Conservation (phyloP, 306 rosid species). For the Vigna unguiculata region DNA sequence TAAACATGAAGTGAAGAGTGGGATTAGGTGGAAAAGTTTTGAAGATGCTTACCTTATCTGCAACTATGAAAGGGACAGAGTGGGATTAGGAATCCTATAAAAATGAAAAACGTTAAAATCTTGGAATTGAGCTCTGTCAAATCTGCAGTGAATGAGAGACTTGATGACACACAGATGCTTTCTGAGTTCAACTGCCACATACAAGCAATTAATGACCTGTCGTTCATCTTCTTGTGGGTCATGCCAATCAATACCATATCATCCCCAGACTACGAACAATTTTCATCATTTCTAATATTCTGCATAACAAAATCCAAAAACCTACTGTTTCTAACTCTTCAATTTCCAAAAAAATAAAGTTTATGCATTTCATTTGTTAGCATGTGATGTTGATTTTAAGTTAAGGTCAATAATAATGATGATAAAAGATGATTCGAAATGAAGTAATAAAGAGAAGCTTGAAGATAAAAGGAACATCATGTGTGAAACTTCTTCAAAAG, state of each 20-base stretch:
- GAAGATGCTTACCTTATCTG: slow-evolving; percentile 46
- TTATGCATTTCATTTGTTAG: background rate
- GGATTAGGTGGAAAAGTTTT: slow-evolving; percentile 48
- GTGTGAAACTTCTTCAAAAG: background rate
- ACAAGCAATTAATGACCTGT: slow-evolving; percentile 26
- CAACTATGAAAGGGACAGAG: slow-evolving; percentile 41
- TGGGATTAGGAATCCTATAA: slow-evolving; percentile 48
- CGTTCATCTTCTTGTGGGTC: background rate
- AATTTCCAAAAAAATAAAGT: too few relatives aligned
- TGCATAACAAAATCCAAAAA: too few relatives aligned
- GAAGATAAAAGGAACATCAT: background rate
- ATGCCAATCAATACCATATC: background rate
- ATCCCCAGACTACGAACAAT: too few relatives aligned
- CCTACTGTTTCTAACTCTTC: too few relatives aligned
- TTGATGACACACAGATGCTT: background rate
- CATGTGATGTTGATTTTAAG: background rate
- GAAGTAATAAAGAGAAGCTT: background rate
- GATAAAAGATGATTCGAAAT: background rate
- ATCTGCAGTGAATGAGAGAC: background rate
- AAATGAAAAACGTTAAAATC: slow-evolving; percentile 35
- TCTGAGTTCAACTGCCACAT: slow-evolving; percentile 12
- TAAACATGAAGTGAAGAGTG: slow-evolving; percentile 50
- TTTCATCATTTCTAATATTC: too few relatives aligned
- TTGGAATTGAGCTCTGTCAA: slow-evolving; percentile 33
- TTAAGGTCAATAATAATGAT: background rate